phyloP scores from a whole-genome alignment of 441 rosid genomes.

The Corymbia citriodora region DNA sequence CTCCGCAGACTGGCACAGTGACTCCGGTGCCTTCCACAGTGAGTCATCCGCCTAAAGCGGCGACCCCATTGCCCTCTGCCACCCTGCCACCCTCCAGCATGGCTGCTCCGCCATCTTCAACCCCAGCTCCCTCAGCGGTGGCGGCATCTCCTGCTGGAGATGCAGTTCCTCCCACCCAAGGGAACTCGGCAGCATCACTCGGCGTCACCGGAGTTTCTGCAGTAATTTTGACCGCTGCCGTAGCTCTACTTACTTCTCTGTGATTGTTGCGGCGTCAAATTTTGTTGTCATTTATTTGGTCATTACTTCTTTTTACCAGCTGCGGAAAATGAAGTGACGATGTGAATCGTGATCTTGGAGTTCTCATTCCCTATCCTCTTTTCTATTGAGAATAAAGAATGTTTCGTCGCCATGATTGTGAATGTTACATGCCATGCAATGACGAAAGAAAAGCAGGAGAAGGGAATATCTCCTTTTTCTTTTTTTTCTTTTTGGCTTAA shows the following conservation, averaged over 20 bases:
- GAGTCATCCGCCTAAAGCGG: neutral
- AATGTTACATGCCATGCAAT: neutral
- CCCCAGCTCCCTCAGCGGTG: accelerated
- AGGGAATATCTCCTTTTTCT: neutral
- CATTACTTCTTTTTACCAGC: neutral
- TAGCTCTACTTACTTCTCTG: neutral
- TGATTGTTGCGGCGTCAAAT: neutral
- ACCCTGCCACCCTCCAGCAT: conserved; percentile 7
- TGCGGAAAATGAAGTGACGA: neutral
- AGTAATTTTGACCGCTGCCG: neutral
- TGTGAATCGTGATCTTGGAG: neutral
- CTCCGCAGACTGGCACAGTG: accelerated
- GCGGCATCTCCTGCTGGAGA: neutral
- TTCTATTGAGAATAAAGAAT: neutral
- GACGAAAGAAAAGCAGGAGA: neutral
- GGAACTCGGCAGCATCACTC: neutral
- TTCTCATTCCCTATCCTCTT: neutral
- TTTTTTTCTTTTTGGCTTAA: neutral
- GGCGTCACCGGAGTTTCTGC: neutral
- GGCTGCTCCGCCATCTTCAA: conserved; percentile 15
- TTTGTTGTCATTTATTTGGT: neutral
- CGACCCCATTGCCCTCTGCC: neutral
- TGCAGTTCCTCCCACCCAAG: neutral
- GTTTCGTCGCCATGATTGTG: neutral
- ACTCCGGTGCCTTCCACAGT: neutral